Conservation (phyloP, 345 rosid genomes). For the Gossypium thurberi region DNA sequence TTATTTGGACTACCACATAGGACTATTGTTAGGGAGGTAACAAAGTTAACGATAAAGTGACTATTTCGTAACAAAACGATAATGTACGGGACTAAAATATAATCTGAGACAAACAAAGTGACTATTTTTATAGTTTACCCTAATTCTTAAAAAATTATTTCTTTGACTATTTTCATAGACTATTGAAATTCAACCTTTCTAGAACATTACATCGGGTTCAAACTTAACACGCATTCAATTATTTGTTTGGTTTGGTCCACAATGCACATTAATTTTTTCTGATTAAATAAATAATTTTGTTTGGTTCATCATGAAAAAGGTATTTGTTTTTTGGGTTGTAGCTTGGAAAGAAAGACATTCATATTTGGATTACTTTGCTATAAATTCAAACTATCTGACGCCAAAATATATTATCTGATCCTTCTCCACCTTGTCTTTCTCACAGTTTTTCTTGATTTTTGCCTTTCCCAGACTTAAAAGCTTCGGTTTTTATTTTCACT, state of each 20-base stretch:
- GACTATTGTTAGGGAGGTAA: no score
- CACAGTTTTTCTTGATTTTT: not conserved
- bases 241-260: not conserved
- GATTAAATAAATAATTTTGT: no score
- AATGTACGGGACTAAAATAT: accelerated
- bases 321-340: no score
- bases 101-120: accelerated
- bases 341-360: not conserved
- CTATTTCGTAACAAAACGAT: no score
- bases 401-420: not conserved
- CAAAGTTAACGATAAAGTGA: no score
- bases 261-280: no score
- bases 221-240: not conserved
- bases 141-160: no score
- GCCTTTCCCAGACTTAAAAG: no score
- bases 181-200: not conserved
- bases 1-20: no score
- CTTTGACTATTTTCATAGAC: no score
- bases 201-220: not conserved
- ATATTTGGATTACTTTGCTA: not conserved
- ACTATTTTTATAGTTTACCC: no score
- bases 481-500: not conserved
- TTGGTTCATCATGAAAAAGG: no score
- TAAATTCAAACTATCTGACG: not conserved
- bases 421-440: not conserved